These are phyloP conservation scores for Bauhinia variegata DNA, from an alignment of 306 rosid genomes.

Conservation along the genomic window DNA sequence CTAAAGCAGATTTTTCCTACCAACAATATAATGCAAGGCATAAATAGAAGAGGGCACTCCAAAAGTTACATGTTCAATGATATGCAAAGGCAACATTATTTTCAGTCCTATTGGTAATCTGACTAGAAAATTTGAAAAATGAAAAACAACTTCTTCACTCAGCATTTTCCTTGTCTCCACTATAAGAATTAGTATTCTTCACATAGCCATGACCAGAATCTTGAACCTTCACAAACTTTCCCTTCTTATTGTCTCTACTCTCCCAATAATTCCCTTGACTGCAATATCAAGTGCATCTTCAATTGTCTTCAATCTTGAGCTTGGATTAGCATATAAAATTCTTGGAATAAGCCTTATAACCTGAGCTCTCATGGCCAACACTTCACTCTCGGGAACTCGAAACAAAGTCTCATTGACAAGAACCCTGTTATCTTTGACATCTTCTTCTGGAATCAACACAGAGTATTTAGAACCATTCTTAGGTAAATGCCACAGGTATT, in stretches of 20 bases:
- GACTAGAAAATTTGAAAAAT: no score
- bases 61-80: no score
- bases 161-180: no score
- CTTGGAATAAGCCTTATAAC: slow-evolving; percentile 56
- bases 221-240: slow-evolving; percentile 14
- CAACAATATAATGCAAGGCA: no score
- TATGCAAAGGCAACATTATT: no score
- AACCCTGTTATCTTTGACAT: slow-evolving; percentile 35
- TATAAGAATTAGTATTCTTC: background rate
- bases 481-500: slow-evolving; percentile 65
- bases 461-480: slow-evolving; percentile 41
- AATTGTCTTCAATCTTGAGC: slow-evolving; percentile 30
- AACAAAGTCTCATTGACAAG: slow-evolving; percentile 43
- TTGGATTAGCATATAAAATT: slow-evolving; percentile 49
- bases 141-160: no score
- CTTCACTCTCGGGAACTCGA: slow-evolving; percentile 28
- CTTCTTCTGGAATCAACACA: slow-evolving; percentile 37
- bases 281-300: slow-evolving; percentile 68
- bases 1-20: no score
- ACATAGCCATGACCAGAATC: background rate
- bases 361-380: slow-evolving; percentile 48
- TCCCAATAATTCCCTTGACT: slow-evolving; percentile 52
- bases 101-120: no score
- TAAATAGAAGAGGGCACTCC: no score
- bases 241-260: slow-evolving; percentile 41